phyloP scores from a whole-genome alignment of 176 grass and related monocot genomes.

The Cocos nucifera region DNA sequence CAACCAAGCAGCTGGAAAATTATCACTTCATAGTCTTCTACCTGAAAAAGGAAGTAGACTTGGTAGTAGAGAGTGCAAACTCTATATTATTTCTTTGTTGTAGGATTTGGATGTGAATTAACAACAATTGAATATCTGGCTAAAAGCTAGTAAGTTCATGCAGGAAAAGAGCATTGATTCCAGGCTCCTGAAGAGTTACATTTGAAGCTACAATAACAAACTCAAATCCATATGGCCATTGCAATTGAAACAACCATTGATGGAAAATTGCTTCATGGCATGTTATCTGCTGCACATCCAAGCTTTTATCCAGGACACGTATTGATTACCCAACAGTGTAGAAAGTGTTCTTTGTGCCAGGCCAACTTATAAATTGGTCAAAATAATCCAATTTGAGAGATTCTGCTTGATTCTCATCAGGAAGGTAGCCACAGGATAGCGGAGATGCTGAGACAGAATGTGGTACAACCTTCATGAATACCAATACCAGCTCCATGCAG shows the following conservation, averaged over 20 bases:
- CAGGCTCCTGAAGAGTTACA: conserved; percentile 4
- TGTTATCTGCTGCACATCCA: conserved; percentile 23
- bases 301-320: neutral
- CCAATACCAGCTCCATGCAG: neutral
- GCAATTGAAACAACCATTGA: conserved; percentile 19
- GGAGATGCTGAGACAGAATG: neutral
- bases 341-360: neutral
- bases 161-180: conserved; percentile 7
- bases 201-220: conserved; percentile 22
- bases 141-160: neutral
- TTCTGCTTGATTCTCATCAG: neutral
- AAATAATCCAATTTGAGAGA: too few relatives aligned
- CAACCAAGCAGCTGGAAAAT: too few relatives aligned
- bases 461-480: neutral
- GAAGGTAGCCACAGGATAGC: neutral
- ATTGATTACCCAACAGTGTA: conserved; percentile 3
- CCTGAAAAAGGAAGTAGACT: too few relatives aligned
- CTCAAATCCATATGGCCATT: conserved; percentile 15
- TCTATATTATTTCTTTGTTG: neutral
- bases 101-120: neutral
- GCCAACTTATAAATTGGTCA: neutral
- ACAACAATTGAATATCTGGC: neutral
- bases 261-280: conserved; percentile 25
- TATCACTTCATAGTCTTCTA: too few relatives aligned
- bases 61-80: neutral